Base-by-base conservation (phyloP, 2,329 filamentous ascomycete species). In the Venturia aucupariae region DNA sequence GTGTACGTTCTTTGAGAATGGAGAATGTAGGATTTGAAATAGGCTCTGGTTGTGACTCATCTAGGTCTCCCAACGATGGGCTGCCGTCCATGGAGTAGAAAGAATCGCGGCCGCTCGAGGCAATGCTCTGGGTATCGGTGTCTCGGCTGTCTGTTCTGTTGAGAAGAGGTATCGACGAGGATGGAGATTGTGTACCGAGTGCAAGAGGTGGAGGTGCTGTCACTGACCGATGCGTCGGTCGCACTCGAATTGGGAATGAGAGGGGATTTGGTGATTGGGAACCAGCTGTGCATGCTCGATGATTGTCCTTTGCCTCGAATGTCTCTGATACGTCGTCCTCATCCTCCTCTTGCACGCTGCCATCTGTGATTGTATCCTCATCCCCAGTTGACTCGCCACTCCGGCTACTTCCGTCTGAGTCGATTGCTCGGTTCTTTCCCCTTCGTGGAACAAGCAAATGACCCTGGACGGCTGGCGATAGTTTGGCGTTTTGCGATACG, bases 61-160 rank as follows among this genome's bases (percentile, higher is more conserved):
- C 10, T 4, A 22, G 19, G 15, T 44, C 62, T 22, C 35, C 62
- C 60, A 35, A 11, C 15, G 51, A 46, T 27, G n/a, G 48, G 7
- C 65, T 15, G 11, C 15, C 70, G 19, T 70, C 70, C 6, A 73
- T 24, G 2, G 74, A 75, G 64, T 76, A 72, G 68, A 76, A 77
- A 0, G 74, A 75, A 63, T 75, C 73, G n/a, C 67, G 65, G 55
- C 64, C 61, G 54, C 64, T 66, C 2, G 75, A 76, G 35, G 71
- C 62, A 19, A 74, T 62, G 66, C 75, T 77, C 30, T 68, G 65
- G 4, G 70, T 69, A 22, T 75, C 75, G 1, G 66, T 35, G 11
- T 65, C 64, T 39, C 19, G 35, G 27, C 55, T 60, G 11, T 35
- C 15, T 57, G 30, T 27, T 48, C 35, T 42, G 19, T 27, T 30